Evolutionary conservation across 345 rosid genomes (phyloP).

Genomic region (Xanthoceras sorbifolium): DNA sequence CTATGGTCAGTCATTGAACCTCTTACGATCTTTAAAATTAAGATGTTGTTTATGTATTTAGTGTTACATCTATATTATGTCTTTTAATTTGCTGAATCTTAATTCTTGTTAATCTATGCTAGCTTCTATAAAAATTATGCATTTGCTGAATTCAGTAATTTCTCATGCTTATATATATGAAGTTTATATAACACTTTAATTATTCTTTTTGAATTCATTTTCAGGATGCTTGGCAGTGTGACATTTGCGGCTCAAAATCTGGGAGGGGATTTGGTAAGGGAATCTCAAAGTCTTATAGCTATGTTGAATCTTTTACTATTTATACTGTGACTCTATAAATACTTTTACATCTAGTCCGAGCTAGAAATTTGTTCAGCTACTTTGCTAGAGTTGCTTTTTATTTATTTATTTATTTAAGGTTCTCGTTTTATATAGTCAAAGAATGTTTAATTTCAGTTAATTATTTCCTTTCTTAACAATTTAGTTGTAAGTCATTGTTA

Average conservation of each 20-base stretch:
- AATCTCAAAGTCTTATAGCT: slow-evolving; percentile 10
- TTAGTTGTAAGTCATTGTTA: neutral
- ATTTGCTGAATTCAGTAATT: neutral
- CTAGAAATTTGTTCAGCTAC: neutral
- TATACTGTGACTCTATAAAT: neutral
- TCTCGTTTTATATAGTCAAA: neutral
- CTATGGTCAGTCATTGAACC: slow-evolving; percentile 66
- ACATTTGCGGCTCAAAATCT: slow-evolving; percentile 84
- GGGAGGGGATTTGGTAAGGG: slow-evolving; percentile 99
- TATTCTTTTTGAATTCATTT: slow-evolving; percentile 16
- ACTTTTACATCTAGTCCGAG: neutral
- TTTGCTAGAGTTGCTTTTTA: neutral
- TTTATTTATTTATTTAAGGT: neutral
- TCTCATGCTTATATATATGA: neutral
- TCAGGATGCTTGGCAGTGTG: slow-evolving; percentile 98
- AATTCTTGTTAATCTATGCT: neutral
- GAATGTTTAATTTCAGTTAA: neutral
- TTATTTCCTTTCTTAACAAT: neutral
- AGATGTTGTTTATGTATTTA: neutral
- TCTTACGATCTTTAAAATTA: neutral
- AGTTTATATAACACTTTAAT: neutral
- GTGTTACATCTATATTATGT: neutral
- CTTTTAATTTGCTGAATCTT: neutral
- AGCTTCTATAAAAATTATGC: neutral
- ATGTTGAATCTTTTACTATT: slow-evolving; percentile 2